phyloP scores from a whole-genome alignment of 108 stramenopile species.

The Schizochytrium sp. region DNA sequence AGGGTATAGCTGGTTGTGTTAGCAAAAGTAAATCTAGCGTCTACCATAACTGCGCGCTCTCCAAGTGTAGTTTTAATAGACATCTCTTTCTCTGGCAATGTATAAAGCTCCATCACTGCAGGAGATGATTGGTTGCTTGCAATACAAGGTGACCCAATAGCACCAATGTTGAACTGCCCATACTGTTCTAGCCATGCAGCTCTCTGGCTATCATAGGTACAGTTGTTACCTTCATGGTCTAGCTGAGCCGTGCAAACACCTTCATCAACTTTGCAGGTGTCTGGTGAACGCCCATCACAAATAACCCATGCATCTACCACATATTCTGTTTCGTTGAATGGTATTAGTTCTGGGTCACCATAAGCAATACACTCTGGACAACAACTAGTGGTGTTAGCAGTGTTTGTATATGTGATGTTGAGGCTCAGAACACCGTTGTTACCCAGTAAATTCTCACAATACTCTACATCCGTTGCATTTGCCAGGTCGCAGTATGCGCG shows the following conservation, averaged over 20 bases:
- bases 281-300: background rate
- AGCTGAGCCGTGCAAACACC: background rate
- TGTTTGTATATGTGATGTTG: background rate
- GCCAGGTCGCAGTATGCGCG: slow-evolving; percentile 18
- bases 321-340: background rate
- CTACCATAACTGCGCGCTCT: slow-evolving; percentile 29
- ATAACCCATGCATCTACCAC: background rate
- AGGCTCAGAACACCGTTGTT: background rate
- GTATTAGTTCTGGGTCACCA: background rate
- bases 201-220: background rate
- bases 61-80: background rate
- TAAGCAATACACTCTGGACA: background rate
- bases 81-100: background rate
- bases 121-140: background rate
- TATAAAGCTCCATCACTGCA: slow-evolving; percentile 21
- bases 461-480: background rate
- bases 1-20: background rate
- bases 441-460: background rate
- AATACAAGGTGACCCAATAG: slow-evolving; percentile 21
- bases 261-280: background rate
- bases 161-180: background rate
- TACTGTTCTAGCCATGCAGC: background rate
- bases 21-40: background rate
- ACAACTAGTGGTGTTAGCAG: background rate
- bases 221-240: slow-evolving; percentile 26